Conservation (phyloP, 768 basidiomycete species). For the Cubamyces lactineus region DNA sequence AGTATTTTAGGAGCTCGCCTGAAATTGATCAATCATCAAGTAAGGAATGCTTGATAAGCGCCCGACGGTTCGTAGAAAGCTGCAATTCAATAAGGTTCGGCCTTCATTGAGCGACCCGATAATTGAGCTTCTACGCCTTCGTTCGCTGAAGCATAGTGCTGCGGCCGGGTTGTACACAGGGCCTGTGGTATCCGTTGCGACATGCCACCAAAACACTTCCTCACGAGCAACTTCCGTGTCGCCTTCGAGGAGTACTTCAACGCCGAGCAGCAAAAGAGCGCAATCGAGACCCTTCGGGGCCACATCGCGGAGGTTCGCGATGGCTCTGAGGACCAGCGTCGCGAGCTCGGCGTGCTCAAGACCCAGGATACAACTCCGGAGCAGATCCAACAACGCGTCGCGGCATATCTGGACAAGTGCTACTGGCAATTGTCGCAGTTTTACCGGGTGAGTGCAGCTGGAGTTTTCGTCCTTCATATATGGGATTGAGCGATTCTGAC, state of each 20-base stretch:
- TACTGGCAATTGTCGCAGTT: slow-evolving; percentile 33
- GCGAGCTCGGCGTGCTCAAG: slow-evolving; percentile 27
- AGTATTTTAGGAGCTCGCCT: no score
- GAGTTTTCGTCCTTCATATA: slow-evolving; percentile 6
- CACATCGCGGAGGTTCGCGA: slow-evolving; percentile 29
- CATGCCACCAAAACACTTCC: slow-evolving; percentile 26
- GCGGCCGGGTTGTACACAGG: no score
- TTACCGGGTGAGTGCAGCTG: slow-evolving; percentile 24
- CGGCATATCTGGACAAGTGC: slow-evolving; percentile 28
- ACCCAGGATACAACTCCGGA: slow-evolving; percentile 23
- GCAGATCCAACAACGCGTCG: slow-evolving; percentile 22
- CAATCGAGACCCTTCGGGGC: slow-evolving; percentile 25
- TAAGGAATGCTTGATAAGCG: neutral
- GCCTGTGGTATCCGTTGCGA: neutral
- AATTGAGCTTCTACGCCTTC: no score
- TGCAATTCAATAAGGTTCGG: no score
- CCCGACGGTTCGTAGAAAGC: no score
- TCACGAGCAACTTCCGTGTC: slow-evolving; percentile 27
- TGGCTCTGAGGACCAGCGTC: slow-evolving; percentile 26
- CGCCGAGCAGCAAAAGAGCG: slow-evolving; percentile 25
- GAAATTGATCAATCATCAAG: no score
- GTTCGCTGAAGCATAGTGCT: no score
- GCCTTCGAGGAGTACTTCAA: slow-evolving; percentile 29
- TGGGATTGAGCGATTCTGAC: no score
- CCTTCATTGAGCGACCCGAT: no score